A percentile compares a stretch with the other conserved stretches of the same genome.
These are phyloP conservation scores for Rhodomyrtus tomentosa DNA, from an alignment of 345 rosid genomes.

Conservation along the genomic window DNA sequence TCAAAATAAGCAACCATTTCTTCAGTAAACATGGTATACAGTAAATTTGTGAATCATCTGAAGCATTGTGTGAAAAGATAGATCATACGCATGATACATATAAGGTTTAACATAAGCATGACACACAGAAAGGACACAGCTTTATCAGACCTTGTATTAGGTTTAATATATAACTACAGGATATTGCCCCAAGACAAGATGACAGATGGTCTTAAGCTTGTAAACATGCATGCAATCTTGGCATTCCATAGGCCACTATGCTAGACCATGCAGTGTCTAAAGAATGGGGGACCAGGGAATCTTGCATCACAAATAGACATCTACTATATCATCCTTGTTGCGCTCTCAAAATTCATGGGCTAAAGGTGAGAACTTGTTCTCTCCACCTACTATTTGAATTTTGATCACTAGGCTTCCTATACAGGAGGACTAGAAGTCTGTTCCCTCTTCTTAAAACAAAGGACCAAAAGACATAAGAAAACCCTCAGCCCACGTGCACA, in stretches of 20 bases:
- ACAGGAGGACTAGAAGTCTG: neutral
- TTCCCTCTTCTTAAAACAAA: neutral
- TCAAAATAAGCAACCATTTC: neutral
- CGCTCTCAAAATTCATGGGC: neutral
- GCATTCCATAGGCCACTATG: neutral
- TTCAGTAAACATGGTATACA: neutral
- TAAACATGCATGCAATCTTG: neutral
- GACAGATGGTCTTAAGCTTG: neutral
- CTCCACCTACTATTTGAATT: neutral
- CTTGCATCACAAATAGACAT: neutral
- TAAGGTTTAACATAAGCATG: neutral
- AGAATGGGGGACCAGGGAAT: neutral
- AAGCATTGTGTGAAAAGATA: too few species aligned
- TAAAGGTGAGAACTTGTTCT: neutral
- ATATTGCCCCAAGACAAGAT: neutral
- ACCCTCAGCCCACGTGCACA: neutral
- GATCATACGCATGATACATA: too few species aligned
- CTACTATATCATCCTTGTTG: neutral
- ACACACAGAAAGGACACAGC: neutral
- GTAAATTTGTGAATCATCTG: too few species aligned
- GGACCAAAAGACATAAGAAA: neutral
- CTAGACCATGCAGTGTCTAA: neutral
- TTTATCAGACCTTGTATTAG: neutral
- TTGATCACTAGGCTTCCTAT: neutral
- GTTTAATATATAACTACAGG: neutral